phyloP scores from a whole-genome alignment of 2,329 filamentous ascomycete genomes.

The Sordariomycetes sp. region DNA sequence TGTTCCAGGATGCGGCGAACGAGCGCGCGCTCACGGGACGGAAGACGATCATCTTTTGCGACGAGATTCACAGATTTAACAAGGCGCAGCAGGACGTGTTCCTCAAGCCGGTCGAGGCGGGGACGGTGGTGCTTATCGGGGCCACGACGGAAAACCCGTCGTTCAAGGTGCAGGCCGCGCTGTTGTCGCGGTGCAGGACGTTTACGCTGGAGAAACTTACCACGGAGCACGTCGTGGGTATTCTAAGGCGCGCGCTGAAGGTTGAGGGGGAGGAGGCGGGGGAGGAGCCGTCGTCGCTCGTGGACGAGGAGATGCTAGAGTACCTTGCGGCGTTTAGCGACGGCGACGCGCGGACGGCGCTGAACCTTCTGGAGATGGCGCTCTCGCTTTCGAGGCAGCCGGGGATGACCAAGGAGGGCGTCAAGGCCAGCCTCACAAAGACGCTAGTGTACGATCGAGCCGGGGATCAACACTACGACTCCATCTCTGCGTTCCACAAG shows the following conservation, averaged over 20 bases:
- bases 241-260: constrained; percentile 62
- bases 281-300: constrained; percentile 34
- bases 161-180: constrained; percentile 79
- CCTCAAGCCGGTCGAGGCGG: constrained; percentile 79
- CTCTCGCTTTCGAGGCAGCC: constrained; percentile 55
- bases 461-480: constrained; percentile 95
- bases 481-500: constrained; percentile 95
- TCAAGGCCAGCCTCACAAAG: constrained; percentile 77
- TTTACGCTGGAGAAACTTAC: constrained; percentile 73
- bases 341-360: constrained; percentile 81
- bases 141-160: constrained; percentile 96
- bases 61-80: constrained; percentile 87
- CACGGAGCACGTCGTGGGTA: constrained; percentile 56
- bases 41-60: constrained; percentile 93
- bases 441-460: constrained; percentile 91
- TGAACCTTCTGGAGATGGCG: constrained; percentile 85
- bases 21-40: constrained; percentile 72
- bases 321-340: constrained; percentile 83
- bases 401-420: constrained; percentile 55
- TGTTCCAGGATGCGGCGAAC: constrained; percentile 72
- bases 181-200: constrained; percentile 79
- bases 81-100: constrained; percentile 95
- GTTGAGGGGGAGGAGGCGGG: constrained; percentile 28
- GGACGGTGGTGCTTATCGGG: constrained; percentile 81
- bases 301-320: constrained; percentile 62